Percentiles rank a stretch among this genome's conserved stretches.
Conservation (phyloP, 2,329 filamentous ascomycete genomes). For the Fusarium verticillioides region DNA sequence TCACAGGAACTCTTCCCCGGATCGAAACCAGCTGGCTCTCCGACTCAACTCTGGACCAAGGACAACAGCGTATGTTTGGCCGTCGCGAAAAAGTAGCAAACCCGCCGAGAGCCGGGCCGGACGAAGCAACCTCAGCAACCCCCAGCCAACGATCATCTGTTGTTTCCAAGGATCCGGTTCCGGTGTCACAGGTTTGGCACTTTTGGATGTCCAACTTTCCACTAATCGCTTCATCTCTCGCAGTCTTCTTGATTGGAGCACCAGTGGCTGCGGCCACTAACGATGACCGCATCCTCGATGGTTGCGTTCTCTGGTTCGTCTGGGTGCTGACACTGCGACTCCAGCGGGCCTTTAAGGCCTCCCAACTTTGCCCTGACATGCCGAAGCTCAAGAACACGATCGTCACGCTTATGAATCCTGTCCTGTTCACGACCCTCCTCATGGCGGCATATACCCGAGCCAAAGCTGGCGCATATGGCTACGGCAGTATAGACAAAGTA, state of each 20-base stretch:
- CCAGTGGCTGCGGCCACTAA: constrained; percentile 51
- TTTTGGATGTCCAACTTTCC: constrained; percentile 43
- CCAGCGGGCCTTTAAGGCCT: constrained; percentile 52
- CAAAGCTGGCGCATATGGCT: constrained; percentile 50
- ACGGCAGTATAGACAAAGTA: constrained; percentile 46
- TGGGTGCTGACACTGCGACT: constrained; percentile 58
- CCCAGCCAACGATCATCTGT: constrained; percentile 20
- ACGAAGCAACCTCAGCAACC: background rate
- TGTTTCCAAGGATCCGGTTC: background rate
- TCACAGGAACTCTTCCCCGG: background rate
- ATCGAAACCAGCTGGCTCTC: constrained; percentile 37
- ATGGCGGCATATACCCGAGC: constrained; percentile 57
- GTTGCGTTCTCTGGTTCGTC: constrained; percentile 58
- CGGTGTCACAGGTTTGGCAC: constrained; percentile 14
- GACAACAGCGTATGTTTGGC: background rate
- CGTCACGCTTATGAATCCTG: constrained; percentile 58
- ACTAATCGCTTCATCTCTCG: constrained; percentile 44
- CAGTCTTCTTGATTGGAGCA: constrained; percentile 53
- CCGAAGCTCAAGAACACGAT: constrained; percentile 46
- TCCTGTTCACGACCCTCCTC: constrained; percentile 58
- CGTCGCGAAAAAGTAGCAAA: constrained; percentile 14
- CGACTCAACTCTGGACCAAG: constrained; percentile 32
- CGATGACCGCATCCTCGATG: constrained; percentile 57
- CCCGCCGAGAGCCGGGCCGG: background rate
- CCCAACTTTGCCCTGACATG: background rate